phyloP scores from a whole-genome alignment of 2,329 filamentous ascomycete genomes.

The Macrophomina phaseolina region DNA sequence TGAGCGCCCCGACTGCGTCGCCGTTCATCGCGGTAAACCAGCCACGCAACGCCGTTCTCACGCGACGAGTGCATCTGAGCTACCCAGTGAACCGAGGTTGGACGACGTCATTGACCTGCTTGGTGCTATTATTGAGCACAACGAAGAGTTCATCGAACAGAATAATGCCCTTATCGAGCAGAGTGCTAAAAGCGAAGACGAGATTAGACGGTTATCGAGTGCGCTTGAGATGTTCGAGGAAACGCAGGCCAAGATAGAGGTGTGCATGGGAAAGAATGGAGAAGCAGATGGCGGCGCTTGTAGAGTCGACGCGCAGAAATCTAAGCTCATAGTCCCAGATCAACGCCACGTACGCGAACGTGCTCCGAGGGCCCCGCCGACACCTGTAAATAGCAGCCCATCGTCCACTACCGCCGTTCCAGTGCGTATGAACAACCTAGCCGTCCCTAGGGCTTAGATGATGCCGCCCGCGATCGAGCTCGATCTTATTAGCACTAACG shows the following conservation, averaged over 20 bases:
- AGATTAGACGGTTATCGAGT: not conserved
- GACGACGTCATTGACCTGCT: not conserved
- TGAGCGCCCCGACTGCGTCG: not conserved
- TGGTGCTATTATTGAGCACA: not conserved
- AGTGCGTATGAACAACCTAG: not conserved
- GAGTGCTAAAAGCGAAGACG: not conserved
- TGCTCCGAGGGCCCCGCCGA: not conserved
- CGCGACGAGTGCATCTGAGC: not conserved
- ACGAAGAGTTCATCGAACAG: not conserved
- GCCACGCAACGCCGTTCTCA: not conserved
- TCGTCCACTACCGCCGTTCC: not conserved
- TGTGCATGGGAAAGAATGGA: not conserved
- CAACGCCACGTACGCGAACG: not conserved
- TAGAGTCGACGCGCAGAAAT: not conserved
- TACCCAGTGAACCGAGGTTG: not conserved
- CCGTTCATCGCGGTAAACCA: not conserved
- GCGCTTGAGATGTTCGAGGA: not conserved
- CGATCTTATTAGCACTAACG: not conserved
- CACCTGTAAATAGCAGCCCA: not conserved
- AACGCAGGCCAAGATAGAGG: constrained; percentile 1
- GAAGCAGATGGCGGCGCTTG: not conserved
- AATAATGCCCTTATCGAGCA: not conserved
- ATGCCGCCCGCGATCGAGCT: not conserved
- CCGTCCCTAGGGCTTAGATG: not conserved
- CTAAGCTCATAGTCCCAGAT: not conserved